Evolutionary conservation across 768 basidiomycete genomes (phyloP).

Genomic region (Panus rudis): DNA sequence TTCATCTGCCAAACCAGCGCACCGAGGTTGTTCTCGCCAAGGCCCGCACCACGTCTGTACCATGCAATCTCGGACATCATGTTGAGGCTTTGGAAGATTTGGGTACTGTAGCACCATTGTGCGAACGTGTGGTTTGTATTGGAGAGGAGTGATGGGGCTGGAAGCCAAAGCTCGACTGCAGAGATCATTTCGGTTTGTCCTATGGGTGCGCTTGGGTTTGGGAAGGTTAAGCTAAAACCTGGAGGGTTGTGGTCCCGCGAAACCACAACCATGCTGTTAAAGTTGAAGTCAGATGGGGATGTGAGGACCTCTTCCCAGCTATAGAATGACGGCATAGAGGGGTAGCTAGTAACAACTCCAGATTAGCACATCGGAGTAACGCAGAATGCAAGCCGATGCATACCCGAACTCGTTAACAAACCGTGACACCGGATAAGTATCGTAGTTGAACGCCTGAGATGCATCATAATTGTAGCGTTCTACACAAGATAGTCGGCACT

Average conservation of each 20-base stretch:
- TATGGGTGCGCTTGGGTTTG: constrained; percentile 46
- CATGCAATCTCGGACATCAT: constrained; percentile 54
- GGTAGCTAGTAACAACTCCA: constrained; percentile 35
- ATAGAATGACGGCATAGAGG: constrained; percentile 58
- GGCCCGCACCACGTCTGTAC: constrained; percentile 54
- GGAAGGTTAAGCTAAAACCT: constrained; percentile 43
- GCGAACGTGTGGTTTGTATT: constrained; percentile 50
- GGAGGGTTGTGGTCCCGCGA: constrained; percentile 53
- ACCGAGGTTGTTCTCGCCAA: constrained; percentile 51
- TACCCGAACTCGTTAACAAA: constrained; percentile 58
- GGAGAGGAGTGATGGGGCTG: constrained; percentile 13
- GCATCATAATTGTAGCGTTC: constrained; percentile 55
- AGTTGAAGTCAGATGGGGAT: constrained; percentile 44
- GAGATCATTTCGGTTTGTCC: constrained; percentile 47
- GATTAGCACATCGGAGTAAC: background rate
- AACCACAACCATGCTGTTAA: constrained; percentile 50
- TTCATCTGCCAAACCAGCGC: constrained; percentile 55
- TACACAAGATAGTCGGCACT: constrained; percentile 11
- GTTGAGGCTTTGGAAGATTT: constrained; percentile 52
- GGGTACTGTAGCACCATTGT: constrained; percentile 59
- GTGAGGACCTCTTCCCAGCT: constrained; percentile 51
- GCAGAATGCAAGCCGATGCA: constrained; percentile 6
- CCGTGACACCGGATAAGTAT: constrained; percentile 44
- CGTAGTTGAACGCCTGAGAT: constrained; percentile 44
- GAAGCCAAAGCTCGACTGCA: constrained; percentile 48